Base-by-base conservation (phyloP, 2,329 filamentous ascomycete genomes). In the Cordyceps javanica region DNA sequence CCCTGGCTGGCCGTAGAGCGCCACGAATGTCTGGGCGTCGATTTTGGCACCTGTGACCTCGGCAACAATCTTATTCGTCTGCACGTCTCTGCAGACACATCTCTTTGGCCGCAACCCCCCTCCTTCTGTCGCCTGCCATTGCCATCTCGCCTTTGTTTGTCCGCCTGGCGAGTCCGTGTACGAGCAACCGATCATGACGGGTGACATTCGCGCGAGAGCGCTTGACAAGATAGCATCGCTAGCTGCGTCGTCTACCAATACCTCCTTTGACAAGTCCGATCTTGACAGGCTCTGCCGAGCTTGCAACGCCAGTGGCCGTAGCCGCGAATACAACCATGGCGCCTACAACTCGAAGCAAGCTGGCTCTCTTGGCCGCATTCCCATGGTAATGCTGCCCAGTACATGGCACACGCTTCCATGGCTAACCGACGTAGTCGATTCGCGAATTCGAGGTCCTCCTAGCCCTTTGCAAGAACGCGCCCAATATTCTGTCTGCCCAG, bases 401-500 rank as follows among this genome's bases (percentile, higher is more conserved):
- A 42, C 8, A 10, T 7, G 26, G 34, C 5, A 16, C 32, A n/a
- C 30, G 8, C n/a, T 32, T 28, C 19, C 23, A 46, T 41, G 5
- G 34, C 51, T 59, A 44, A 50, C 19, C n/a, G 11, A 2, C 7
- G 16, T 69, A 95, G 91, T 90, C 87, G 55, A 85, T 92, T 55
- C 87, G 90, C 66, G 95, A 99, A 77, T 87, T 96, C 64, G 93
- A 99, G 71, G 89, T 96, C 55, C 81, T 99, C 26, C 76, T 97
- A 26, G 91, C 94, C 44, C 80, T 99, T 26, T 97, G 93, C 77
- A 93, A 92, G 74, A 90, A 93, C 55, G 90, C 92, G 3, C 88
- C 91, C 4, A 81, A 85, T 25, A 80, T 97, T 26, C 80, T 86
- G 54, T 86, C 84, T 46, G 72, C 77, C 42, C 83, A 90, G 60